Base-by-base conservation (phyloP, 441 rosid genomes). In the Dalechampia spathulata region DNA sequence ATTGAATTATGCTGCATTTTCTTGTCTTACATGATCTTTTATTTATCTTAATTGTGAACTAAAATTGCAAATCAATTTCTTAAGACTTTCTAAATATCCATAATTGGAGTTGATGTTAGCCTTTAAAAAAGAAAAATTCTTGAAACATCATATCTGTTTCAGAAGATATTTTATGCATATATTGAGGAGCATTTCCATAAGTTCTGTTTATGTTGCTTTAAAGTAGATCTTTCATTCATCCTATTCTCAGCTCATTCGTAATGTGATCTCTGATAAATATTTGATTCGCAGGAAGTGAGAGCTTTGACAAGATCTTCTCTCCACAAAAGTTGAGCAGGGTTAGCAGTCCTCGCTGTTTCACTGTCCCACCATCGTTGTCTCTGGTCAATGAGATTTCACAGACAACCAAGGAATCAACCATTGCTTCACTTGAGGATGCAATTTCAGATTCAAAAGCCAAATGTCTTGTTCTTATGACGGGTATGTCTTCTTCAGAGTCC, bases 281-380 rank as follows among this genome's bases (percentile, higher is more conserved):
- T 26, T 62, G 56, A 42, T 23, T 64, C 75, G 70, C 82, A 93
- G 97, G 99, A 67, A 85, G 78, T 23, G 90, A 82, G 52, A 80
- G 99, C 17, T 78, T 89, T 32, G 92, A 87, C 72, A 81, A 78
- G 67, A 83, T 93, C 46, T 80, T 85, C 72, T 71, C 86, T 16
- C 75, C 90, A 3, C 73, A 61, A 36, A 79, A 61, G 60, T 78
- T 72, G 10, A 73, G 80, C 68, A 57, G 72, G 61, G 74, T 63
- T 19, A 68, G 65, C 49, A 76, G 69, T 70, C 74, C 78, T 55
- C 50, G 65, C 57, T 76, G 78, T 41, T 52, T 58, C 34, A 72
- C 58, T 41, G 65, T 63, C 51, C 66, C 79, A 16, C 72, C 66
- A 10, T 65, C 71, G 20, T 21, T 75, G 55, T 63, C 58, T 57